Evolutionary conservation across 2,329 filamentous ascomycete species (phyloP).

Genomic region (Colletotrichum aenigma): DNA sequence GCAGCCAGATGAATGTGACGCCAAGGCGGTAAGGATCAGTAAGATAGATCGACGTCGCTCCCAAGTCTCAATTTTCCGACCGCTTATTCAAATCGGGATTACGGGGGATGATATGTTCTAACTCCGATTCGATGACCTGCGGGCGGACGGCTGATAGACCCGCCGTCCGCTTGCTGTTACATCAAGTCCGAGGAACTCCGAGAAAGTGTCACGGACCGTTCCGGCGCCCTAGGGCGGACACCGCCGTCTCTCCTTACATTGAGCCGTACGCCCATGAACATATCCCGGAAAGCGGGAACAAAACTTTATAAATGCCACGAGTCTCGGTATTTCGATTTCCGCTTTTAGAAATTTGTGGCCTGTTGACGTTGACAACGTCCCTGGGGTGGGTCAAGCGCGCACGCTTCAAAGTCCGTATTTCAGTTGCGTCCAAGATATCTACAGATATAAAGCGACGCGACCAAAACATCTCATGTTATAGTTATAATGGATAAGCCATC

Average conservation of each 20-base stretch:
- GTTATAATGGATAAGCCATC: rapidly evolving
- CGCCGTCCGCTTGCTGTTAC: not conserved
- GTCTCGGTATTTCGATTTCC: not conserved
- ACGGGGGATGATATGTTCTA: not conserved
- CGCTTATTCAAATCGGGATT: not conserved
- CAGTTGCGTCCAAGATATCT: not conserved
- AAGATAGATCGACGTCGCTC: not conserved
- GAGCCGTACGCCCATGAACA: not conserved
- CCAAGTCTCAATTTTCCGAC: not conserved
- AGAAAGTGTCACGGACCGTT: not conserved
- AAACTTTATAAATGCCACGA: not conserved
- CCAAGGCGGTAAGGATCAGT: not conserved
- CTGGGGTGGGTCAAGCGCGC: not conserved
- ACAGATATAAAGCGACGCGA: not conserved
- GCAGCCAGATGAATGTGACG: not conserved
- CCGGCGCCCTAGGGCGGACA: not conserved
- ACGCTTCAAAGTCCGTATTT: not conserved
- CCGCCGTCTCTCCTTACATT: not conserved
- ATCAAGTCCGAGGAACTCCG: not conserved
- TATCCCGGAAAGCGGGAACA: not conserved
- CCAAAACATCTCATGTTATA: not conserved
- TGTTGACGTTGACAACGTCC: not conserved
- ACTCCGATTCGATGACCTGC: not conserved
- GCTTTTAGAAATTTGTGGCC: not conserved
- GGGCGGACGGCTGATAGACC: not conserved